Evolutionary conservation across 331 rosid genomes (phyloP).

Genomic region (Spiraea crenata): DNA sequence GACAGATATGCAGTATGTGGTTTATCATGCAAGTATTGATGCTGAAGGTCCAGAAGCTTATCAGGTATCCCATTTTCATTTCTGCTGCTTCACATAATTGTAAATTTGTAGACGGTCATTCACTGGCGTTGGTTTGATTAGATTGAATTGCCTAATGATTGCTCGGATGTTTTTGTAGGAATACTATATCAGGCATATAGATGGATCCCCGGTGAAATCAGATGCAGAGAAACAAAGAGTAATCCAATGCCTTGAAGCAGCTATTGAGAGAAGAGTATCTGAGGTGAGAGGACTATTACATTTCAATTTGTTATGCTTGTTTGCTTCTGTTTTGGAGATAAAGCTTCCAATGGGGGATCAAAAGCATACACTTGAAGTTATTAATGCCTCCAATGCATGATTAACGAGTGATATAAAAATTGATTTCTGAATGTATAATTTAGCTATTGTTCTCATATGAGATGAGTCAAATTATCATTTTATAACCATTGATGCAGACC

Average conservation of each 20-base stretch:
- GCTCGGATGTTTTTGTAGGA: conserved; percentile 52
- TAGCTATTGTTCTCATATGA: not conserved
- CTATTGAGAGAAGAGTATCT: conserved; percentile 89
- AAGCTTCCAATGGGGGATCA: not conserved
- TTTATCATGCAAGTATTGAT: conserved; percentile 84
- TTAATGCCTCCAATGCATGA: not conserved
- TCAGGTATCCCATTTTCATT: conserved; percentile 51
- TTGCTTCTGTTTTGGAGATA: not conserved
- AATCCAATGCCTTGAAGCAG: conserved; percentile 93
- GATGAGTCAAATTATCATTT: not conserved
- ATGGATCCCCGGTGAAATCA: conserved; percentile 93
- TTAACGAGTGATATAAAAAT: not conserved
- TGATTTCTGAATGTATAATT: not conserved
- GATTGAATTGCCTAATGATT: conserved; percentile 28
- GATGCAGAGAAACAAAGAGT: conserved; percentile 96
- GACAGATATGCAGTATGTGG: conserved; percentile 96
- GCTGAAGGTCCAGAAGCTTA: conserved; percentile 91
- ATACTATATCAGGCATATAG: conserved; percentile 82
- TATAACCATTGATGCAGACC: not conserved
- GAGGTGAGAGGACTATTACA: conserved; percentile 45
- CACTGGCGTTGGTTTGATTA: not conserved
- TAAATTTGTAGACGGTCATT: not conserved
- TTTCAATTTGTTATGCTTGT: conserved; percentile 7
- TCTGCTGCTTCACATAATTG: not conserved
- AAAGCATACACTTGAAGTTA: not conserved